Evolutionary conservation across 306 rosid species (phyloP), one percentile per base, ranked within the genome.

Genomic region (Corylus heterophylla): DNA sequence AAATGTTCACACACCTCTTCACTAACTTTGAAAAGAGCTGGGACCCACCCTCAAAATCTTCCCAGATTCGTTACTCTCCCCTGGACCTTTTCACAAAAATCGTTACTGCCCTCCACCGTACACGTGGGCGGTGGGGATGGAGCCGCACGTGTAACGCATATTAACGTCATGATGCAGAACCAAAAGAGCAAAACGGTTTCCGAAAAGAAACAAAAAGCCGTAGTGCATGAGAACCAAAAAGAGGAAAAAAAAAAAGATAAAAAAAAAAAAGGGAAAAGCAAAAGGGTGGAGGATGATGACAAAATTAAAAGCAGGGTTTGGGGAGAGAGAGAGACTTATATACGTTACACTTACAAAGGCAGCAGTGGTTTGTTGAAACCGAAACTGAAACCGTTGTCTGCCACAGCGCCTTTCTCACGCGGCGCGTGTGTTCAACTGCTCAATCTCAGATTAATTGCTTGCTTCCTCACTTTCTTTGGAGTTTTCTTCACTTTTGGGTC

Each of bases 61-160:
- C 27, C 2, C 11, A 7, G 66, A 22, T 59, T 25, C 66, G 14
- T 59, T 22, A 10, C 5, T 3, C 5, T 3, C 31, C 25, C 1
- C 4, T 22, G 14, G 31, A 48, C 12, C 14, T 49, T 22, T 3
- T 22, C 25, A 0, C 3, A 59, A 4, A 56, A 59, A 59, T 25
- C 7, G 66, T 25, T 25, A 10, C 16, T 9, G 5, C 37, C 17
- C 37, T 59, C 1, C 62, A 18, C 47, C 37, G 70, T 71, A 25
- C 74, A 71, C 85, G 85, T 76, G 81, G 25, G 48, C 59, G 25
- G 69, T 62, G 47, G 16, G 39, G 77, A 72, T 64, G 31, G 37
- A 72, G 6, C 66, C 75, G 67, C 85, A 81, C 85, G 85, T 81
- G 81, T 64, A 67, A 66, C 10, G 14, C 13, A 69, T 17, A 14